phyloP scores from a whole-genome alignment of 495 filamentous ascomycete genomes.

The Physcia stellaris region DNA sequence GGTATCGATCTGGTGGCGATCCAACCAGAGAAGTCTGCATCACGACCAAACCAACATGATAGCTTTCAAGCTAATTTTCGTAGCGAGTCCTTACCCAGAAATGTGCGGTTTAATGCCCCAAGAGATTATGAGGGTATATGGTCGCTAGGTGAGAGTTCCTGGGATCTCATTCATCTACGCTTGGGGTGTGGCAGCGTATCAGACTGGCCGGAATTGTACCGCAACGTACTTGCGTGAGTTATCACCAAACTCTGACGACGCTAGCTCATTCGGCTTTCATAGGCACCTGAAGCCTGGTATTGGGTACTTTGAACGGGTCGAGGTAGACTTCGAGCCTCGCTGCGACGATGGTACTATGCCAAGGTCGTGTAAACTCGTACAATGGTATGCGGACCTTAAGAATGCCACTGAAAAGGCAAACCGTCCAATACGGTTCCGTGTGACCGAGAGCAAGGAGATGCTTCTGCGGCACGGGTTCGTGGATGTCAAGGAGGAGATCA shows the following conservation, averaged over 20 bases:
- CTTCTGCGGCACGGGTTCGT: conserved; percentile 66
- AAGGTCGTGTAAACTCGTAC: conserved; percentile 30
- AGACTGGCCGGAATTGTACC: conserved; percentile 66
- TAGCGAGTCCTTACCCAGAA: conserved; percentile 51
- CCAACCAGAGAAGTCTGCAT: conserved; percentile 52
- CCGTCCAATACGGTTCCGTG: conserved; percentile 54
- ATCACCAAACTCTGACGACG: conserved; percentile 4
- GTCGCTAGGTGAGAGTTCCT: conserved; percentile 59
- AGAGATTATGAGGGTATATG: conserved; percentile 74
- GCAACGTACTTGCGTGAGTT: conserved; percentile 48
- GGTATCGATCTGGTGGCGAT: conserved; percentile 71
- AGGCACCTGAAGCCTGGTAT: conserved; percentile 67
- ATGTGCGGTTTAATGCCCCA: conserved; percentile 52
- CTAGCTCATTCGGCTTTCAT: conserved; percentile 1
- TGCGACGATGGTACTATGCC: conserved; percentile 56
- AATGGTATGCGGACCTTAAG: conserved; percentile 59
- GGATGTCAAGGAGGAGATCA: conserved; percentile 62
- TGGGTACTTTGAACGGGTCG: conserved; percentile 81
- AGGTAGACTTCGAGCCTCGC: conserved; percentile 73
- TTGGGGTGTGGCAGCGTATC: conserved; percentile 68
- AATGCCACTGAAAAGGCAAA: conserved; percentile 52
- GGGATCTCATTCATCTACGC: conserved; percentile 77
- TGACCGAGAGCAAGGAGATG: conserved; percentile 41
- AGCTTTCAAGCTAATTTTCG: neutral
- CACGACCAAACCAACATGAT: no score